Evolutionary conservation across 164 flowering plant species (phyloP).

Genomic region (Nelumbo lutea): DNA sequence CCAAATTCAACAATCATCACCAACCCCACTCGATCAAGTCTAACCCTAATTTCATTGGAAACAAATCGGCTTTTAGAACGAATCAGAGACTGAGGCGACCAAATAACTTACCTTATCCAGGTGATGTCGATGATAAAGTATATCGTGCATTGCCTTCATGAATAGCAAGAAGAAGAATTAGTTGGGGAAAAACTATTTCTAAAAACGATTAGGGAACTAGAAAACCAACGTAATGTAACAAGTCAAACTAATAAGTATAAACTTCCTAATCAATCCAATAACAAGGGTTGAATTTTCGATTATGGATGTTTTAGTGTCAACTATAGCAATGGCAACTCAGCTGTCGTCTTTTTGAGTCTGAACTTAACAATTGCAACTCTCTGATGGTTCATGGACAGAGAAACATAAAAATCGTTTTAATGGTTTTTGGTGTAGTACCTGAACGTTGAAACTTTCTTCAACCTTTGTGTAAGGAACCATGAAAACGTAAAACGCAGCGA

Average conservation of each 20-base stretch:
- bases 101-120: conserved; percentile 52
- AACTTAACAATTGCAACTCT: not conserved
- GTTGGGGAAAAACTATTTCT: not conserved
- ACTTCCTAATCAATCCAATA: not conserved
- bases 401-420: not conserved
- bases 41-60: not conserved
- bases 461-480: conserved; percentile 92
- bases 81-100: not conserved
- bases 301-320: not conserved
- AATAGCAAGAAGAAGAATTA: conserved; percentile 4
- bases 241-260: not conserved
- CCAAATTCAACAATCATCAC: conserved; percentile 6
- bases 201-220: not conserved
- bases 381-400: not conserved
- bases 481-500: conserved; percentile 75
- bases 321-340: not conserved
- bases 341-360: too few relatives aligned
- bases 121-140: conserved; percentile 69
- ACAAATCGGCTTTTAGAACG: conserved; percentile 1
- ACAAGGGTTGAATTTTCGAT: not conserved
- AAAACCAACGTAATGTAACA: too few relatives aligned
- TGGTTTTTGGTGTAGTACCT: conserved; percentile 37
- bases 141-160: conserved; percentile 86
- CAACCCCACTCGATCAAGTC: conserved; percentile 1
- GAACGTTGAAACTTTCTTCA: conserved; percentile 98